Conservation (phyloP, 176 grass and related monocot genomes). For the Saccharum spontaneum region DNA sequence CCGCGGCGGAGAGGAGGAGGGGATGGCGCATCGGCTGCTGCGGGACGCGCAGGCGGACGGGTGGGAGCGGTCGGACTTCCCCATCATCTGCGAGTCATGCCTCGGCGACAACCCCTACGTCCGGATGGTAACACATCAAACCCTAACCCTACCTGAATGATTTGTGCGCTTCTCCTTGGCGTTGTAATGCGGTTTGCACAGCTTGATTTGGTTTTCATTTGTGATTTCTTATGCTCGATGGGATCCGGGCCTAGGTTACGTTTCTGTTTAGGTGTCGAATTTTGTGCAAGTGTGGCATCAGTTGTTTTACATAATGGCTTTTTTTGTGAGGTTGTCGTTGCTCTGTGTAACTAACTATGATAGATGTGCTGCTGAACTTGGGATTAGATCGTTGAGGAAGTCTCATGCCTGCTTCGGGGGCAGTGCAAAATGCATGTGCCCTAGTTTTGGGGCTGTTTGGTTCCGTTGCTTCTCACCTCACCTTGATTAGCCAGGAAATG, state of each 20-base stretch:
- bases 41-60: constrained; percentile 93
- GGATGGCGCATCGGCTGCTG: constrained; percentile 90
- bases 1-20: background rate
- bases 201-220: background rate
- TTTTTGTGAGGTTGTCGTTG: background rate
- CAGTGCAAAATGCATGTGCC: too few species aligned
- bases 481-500: too few species aligned
- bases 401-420: background rate
- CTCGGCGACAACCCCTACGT: constrained; percentile 99
- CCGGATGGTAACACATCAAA: constrained; percentile 68
- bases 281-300: background rate
- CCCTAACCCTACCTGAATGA: constrained; percentile 35
- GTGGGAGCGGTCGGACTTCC: constrained; percentile 96
- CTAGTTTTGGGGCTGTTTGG: too few species aligned
- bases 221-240: background rate
- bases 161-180: background rate
- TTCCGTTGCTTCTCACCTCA: too few species aligned
- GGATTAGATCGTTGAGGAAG: background rate
- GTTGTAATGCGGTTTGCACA: background rate
- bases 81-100: constrained; percentile 98
- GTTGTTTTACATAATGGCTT: background rate
- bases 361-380: background rate
- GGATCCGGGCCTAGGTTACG: background rate
- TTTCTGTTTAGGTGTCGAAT: background rate
- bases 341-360: background rate